phyloP scores from a whole-genome alignment of 2,329 filamentous ascomycete species.

The Colletotrichum cereale region DNA sequence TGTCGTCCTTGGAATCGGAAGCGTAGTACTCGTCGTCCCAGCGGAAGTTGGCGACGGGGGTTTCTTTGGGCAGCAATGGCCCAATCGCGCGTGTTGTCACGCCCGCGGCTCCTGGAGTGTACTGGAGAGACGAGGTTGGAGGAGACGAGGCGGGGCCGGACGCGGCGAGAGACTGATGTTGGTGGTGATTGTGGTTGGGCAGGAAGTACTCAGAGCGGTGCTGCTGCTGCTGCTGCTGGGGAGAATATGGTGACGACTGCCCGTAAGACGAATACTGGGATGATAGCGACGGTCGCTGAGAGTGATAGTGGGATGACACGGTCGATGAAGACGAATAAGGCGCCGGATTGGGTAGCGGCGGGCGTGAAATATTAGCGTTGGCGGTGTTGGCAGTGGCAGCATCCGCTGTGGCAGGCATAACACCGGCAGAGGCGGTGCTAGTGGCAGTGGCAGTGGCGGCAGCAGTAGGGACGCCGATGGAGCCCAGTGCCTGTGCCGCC shows the following conservation, averaged over 20 bases:
- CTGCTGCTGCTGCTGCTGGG: constrained; percentile 5
- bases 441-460: constrained; percentile 9
- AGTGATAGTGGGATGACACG: constrained; percentile 19
- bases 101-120: constrained; percentile 11
- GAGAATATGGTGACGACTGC: background rate
- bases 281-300: background rate
- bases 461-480: constrained; percentile 35
- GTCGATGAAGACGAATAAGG: constrained; percentile 16
- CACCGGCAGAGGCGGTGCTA: constrained; percentile 31
- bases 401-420: background rate
- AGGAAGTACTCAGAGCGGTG: constrained; percentile 19
- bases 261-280: background rate
- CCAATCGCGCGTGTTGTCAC: constrained; percentile 2
- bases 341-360: constrained; percentile 32
- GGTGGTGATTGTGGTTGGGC: constrained; percentile 10
- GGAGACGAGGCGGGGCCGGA: constrained; percentile 14
- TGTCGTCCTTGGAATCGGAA: background rate
- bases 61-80: constrained; percentile 34
- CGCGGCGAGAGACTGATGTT: constrained; percentile 1
- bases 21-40: constrained; percentile 32
- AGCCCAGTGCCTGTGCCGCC: constrained; percentile 35
- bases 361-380: constrained; percentile 18
- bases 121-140: constrained; percentile 22
- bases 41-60: constrained; percentile 36
- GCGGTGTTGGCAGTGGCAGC: background rate